Evolutionary conservation across 73 alveolate genomes (phyloP), one percentile per base, ranked within the genome.

Genomic region (Durusdinium trenchii): DNA sequence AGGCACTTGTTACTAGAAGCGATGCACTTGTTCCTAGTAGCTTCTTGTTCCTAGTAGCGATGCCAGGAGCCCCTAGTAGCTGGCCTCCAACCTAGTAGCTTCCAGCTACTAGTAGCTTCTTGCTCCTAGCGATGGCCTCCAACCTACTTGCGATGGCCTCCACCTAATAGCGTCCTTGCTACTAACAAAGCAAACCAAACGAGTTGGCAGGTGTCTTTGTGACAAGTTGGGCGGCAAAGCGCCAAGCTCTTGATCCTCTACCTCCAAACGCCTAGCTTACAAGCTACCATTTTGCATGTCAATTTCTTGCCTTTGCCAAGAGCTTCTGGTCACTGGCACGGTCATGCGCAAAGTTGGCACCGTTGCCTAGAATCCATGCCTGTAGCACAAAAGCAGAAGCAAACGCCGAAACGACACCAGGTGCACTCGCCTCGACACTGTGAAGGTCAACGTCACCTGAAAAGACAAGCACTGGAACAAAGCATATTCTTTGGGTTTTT

Each of bases 361-460:
- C 73, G 64, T 90, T 90, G 32, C 96, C 96, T 26, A 90, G 57
- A 43, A 90, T 90, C 96, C 96, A 90, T 9, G 96, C 96, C 96
- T 90, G 16, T 28, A n/a, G 23, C 3, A 43, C 71, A 4, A 26
- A 9, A 43, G n/a, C 62, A 12, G 42, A 78, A 12, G 89, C 71
- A 35, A 42, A 48, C n/a, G 6, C 42, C 42, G 79, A 28, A 64
- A 6, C 28, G 79, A 18, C 79, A 16, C 12, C 69, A 12, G 69
- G 12, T 28, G n/a, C 9, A 16, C 79, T 18, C 12, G 51, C 96
- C 96, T 90, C 96, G 57, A 90, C 75, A n/a, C 83, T 73, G 54
- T 90, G 96, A 28, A 75, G 79, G 48, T 90, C 96, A 69, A 90
- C 96, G 18, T 75, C 86, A 69, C 51, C 95, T 86, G 83, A n/a